Evolutionary conservation across 768 basidiomycete species (phyloP), one percentile per base, ranked within the genome.

Genomic region (Tricholoma flavovirens): DNA sequence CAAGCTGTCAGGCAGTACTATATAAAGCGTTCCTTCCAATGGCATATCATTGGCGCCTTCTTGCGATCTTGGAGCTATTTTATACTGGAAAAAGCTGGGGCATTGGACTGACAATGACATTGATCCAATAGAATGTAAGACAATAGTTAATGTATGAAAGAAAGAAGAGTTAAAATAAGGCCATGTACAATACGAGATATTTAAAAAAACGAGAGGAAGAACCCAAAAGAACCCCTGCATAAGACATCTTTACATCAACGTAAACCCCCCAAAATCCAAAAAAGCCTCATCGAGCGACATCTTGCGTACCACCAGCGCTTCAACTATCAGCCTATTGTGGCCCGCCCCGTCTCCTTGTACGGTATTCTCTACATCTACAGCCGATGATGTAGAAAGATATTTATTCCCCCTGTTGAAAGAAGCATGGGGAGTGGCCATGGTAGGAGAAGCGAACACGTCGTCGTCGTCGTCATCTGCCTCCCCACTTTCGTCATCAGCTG

Each of bases 231-330:
- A 42, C 19, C 19, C 19, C 40, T 42, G 1, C 9, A n/a, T 7
- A 42, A n/a, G 22, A 19, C 17, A 11, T 12, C 15, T 48, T 53
- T 21, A 53, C n/a, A 68, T 70, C 54, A 77, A 60, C 48, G 75
- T 69, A 60, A 88, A 87, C 3, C 81, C 83, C 8, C 78, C 82
- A 66, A 92, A 90, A 65, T 91, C 88, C 54, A 91, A 66, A 67
- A 84, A 92, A 15, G 76, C 86, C 66, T 92, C 90, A 55, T 88
- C 87, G 2, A 86, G 63, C 15, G 85, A 83, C 71, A 91, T 74
- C 68, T 92, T 89, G 46, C 88, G 78, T 17, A 91, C 83, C 2
- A 93, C 84, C 29, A 93, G 75, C 2, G 83, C 90, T 67, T 93
- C 90, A 9, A 91, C 88, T 48, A 92, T 91, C 4, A 86, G 72